Conservation (phyloP, 2,329 filamentous ascomycete species). For the Cryphonectria carpinicola region DNA sequence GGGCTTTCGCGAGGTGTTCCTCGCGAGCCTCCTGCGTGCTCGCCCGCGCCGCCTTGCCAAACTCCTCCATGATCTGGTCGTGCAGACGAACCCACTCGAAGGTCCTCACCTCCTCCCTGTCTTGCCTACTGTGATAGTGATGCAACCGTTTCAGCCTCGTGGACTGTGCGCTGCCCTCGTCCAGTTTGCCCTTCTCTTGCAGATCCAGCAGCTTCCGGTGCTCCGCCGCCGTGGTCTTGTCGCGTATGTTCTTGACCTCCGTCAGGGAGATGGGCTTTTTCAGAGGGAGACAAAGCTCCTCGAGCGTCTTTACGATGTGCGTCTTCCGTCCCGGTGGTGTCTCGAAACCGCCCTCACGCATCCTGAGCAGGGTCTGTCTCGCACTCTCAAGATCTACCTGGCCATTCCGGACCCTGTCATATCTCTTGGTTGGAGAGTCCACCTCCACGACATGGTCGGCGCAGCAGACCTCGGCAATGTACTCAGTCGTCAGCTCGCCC, state of each 20-base stretch:
- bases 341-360: slow-evolving; percentile 47
- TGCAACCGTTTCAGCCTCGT: slow-evolving; percentile 27
- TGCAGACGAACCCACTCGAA: slow-evolving; percentile 40
- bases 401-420: slow-evolving; percentile 47
- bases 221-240: slow-evolving; percentile 36
- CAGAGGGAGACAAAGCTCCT: slow-evolving; percentile 32
- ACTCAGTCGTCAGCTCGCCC: slow-evolving; percentile 63
- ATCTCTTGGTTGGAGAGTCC: slow-evolving; percentile 11
- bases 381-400: slow-evolving; percentile 52
- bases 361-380: slow-evolving; percentile 46
- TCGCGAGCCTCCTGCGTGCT: not conserved
- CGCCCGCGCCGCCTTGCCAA: not conserved
- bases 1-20: slow-evolving; percentile 23
- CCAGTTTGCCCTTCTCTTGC: slow-evolving; percentile 29
- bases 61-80: slow-evolving; percentile 34
- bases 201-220: slow-evolving; percentile 48
- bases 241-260: slow-evolving; percentile 34
- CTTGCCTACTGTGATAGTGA: slow-evolving; percentile 25
- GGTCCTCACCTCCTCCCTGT: slow-evolving; percentile 29
- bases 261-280: slow-evolving; percentile 30
- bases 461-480: slow-evolving; percentile 61
- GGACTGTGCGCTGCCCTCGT: not conserved
- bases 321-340: slow-evolving; percentile 53
- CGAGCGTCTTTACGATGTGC: slow-evolving; percentile 32
- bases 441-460: slow-evolving; percentile 36